Base-by-base conservation (phyloP, 805 yeast species). In the Wickerhamomyces strasburgensis region DNA sequence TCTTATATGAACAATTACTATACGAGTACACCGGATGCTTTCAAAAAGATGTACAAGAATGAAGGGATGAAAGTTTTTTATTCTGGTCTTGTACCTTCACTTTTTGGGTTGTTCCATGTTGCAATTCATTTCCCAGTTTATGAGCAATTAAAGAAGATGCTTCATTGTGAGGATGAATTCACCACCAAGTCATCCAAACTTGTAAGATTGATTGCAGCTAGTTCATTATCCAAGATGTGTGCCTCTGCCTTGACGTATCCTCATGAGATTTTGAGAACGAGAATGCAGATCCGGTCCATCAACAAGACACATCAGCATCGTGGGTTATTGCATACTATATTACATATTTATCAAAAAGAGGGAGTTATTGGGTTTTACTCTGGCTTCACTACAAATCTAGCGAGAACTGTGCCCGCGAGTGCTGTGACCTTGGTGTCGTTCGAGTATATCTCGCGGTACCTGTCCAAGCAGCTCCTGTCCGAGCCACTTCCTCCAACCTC, bases 121-220 rank as follows among this genome's bases (percentile, higher is more conserved):
- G 98, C 97, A 1, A 84, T 90, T 35, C 98, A 90, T 61, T 90
- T 90, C 69, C 98, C 98, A 21, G 76, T 88, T 8, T 90, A 90
- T 58, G 98, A 90, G 54, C 70, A 76, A 48, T 66, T 90, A 46
- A 90, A 90, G 55, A 56, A 58, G 15, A n/a, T 67, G 23, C 68
- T 84, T 19, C 44, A 52, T 5, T 55, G 51, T 37, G 48, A 51
- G 26, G 57, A 48, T 18, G 40, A 33, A 7, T 39, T 46, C 18
- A 46, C 47, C n/a, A 42, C 44, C 42, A 46, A 46, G 47, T 37
- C 44, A 5, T 30, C 49, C 48, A 31, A 53, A 57, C 39, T 76
- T 26, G 34, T 60, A 11, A 70, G 73, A 42, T 57, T 78, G 28
- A 68, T 80, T 3, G 48, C 67, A 16, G 94, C 97, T 3, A 83